Conservation (phyloP, 2,329 filamentous ascomycete species). For the Magnaporthiopsis rhizophila region DNA sequence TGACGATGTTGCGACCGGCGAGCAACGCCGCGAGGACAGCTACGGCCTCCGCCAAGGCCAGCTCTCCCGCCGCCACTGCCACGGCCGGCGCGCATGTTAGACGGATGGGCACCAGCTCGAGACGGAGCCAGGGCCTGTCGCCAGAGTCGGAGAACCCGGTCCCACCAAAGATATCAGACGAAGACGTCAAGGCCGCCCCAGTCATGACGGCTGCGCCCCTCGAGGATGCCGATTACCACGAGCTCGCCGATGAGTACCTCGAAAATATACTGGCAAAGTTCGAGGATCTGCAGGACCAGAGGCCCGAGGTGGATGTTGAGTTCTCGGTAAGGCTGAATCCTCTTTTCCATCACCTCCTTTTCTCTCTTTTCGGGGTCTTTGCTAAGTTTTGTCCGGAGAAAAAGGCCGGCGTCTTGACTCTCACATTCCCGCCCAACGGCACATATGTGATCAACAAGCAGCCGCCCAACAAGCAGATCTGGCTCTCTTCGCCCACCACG, state of each 20-base stretch:
- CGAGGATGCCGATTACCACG: conserved; percentile 65
- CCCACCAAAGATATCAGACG: conserved; percentile 30
- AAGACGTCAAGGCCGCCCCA: conserved; percentile 13
- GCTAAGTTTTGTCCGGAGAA: neutral
- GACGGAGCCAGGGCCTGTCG: conserved; percentile 42
- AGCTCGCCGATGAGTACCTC: conserved; percentile 69
- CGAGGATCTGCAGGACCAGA: conserved; percentile 66
- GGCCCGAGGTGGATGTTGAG: conserved; percentile 77
- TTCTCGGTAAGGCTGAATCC: conserved; percentile 60
- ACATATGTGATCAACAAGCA: conserved; percentile 98
- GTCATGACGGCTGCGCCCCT: conserved; percentile 35
- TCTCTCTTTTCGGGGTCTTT: neutral
- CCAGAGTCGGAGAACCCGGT: conserved; percentile 50
- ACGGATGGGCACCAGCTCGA: conserved; percentile 6
- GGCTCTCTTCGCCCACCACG: conserved; percentile 84
- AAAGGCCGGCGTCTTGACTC: conserved; percentile 78
- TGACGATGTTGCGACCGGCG: neutral
- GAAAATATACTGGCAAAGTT: conserved; percentile 47
- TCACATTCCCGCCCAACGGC: conserved; percentile 61
- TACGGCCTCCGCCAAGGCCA: neutral
- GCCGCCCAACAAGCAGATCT: conserved; percentile 94
- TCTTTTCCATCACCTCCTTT: neutral
- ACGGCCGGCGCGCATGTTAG: neutral
- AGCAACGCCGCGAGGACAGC: neutral
- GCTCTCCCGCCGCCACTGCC: no score